Conservation (phyloP, 345 rosid genomes). For the Rhodamnia rubescens region DNA sequence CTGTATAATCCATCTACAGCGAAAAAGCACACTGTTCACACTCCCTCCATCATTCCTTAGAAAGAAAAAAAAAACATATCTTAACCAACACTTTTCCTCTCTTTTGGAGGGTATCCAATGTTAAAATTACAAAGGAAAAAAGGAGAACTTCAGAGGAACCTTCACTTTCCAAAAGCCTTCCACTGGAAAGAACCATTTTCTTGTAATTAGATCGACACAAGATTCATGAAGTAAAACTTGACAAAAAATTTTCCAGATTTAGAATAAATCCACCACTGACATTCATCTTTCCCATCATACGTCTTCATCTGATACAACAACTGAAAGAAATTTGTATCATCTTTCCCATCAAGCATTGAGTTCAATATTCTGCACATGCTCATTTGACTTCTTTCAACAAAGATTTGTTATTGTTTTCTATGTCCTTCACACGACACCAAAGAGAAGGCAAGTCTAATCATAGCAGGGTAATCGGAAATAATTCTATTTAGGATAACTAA, state of each 20-base stretch:
- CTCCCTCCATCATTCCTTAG: background rate
- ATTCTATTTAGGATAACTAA: background rate
- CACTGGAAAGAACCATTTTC: background rate
- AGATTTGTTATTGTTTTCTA: background rate
- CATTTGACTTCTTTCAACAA: background rate
- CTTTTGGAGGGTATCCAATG: background rate
- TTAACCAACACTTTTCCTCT: background rate
- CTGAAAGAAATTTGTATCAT: background rate
- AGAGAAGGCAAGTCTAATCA: background rate
- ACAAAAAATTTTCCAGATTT: no score
- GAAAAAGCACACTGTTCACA: background rate
- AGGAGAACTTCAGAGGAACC: background rate
- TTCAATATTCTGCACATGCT: background rate
- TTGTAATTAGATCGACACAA: background rate
- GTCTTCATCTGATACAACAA: no score
- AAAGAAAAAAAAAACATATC: background rate
- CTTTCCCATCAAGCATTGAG: no score
- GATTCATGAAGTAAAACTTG: background rate
- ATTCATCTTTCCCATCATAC: no score
- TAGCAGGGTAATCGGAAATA: background rate
- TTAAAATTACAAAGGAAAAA: background rate
- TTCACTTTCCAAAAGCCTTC: background rate
- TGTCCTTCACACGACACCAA: background rate
- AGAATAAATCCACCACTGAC: no score
- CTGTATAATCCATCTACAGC: background rate